A percentile compares a stretch with the other conserved stretches of the same genome.
These are phyloP conservation scores for Rhododendron mucronatum DNA, from an alignment of 148 eudicot genomes.

Conservation along the genomic window DNA sequence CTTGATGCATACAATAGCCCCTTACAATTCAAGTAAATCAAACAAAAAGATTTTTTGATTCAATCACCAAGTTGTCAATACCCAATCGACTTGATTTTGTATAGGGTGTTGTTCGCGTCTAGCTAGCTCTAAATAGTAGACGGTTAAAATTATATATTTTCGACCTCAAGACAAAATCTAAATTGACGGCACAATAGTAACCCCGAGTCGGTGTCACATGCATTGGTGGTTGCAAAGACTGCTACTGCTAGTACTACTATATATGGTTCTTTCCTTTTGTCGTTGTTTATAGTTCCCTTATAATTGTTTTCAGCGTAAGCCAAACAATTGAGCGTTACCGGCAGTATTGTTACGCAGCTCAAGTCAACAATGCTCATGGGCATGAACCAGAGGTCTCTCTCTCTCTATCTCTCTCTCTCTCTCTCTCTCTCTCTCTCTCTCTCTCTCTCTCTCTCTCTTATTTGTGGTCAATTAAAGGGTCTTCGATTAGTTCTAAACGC, in stretches of 20 bases:
- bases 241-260: not conserved
- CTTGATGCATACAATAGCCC: no score
- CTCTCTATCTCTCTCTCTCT: not conserved
- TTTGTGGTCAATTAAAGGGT: not conserved
- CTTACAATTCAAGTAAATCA: no score
- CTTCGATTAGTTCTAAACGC: not conserved
- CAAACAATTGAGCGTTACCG: not conserved
- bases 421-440: not conserved
- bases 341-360: not conserved
- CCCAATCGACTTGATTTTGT: no score
- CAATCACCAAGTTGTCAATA: no score
- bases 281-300: not conserved
- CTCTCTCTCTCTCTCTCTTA: not conserved
- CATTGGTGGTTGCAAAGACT: not conserved
- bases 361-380: not conserved
- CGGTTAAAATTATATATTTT: no score
- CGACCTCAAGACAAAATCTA: no score
- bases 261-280: not conserved
- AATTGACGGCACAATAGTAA: no score
- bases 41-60: no score
- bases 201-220: no score
- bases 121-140: no score
- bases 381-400: not conserved
- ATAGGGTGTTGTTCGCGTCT: no score
- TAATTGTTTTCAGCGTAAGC: not conserved